These are phyloP conservation scores for Apophysomyces sp. DNA, from an alignment of 371 early-diverging fungal genomes.

Conservation along the genomic window DNA sequence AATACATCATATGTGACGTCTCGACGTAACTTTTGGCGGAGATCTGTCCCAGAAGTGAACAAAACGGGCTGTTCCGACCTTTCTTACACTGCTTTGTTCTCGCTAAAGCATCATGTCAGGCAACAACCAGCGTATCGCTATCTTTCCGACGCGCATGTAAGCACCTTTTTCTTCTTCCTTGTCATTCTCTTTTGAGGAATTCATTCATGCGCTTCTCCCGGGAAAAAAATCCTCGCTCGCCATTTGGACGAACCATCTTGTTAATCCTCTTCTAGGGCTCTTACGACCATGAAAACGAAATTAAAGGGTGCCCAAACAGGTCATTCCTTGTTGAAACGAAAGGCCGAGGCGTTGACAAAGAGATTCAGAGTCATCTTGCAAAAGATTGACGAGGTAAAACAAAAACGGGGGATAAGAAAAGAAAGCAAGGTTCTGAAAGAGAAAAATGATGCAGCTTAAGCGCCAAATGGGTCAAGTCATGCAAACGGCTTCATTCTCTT, in stretches of 20 bases:
- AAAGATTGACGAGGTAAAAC: slow-evolving; percentile 84
- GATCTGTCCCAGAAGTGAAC: neutral
- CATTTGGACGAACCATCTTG: neutral
- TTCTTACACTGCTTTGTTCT: neutral
- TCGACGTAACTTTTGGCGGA: too few relatives aligned
- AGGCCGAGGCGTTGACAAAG: slow-evolving; percentile 95
- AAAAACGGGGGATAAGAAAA: neutral
- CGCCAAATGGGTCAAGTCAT: slow-evolving; percentile 92
- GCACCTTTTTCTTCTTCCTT: neutral
- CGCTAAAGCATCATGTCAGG: slow-evolving; percentile 57
- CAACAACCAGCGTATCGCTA: slow-evolving; percentile 61
- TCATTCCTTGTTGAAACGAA: slow-evolving; percentile 93
- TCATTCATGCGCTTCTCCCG: too few relatives aligned
- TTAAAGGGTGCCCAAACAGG: slow-evolving; percentile 99
- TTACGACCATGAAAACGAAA: slow-evolving; percentile 89
- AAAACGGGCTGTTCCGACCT: neutral
- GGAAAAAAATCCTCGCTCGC: neutral
- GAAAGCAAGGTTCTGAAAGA: neutral
- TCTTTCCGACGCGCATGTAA: slow-evolving; percentile 92
- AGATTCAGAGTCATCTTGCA: slow-evolving; percentile 91
- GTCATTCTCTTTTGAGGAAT: neutral
- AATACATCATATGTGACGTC: too few relatives aligned
- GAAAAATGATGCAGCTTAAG: slow-evolving; percentile 4
- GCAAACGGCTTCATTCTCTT: slow-evolving; percentile 96
- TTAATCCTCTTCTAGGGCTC: slow-evolving; percentile 62